A percentile compares a stretch with the other conserved stretches of the same genome.
Conservation (phyloP, 1,284 basidiomycete species). For the Somion occarium region DNA sequence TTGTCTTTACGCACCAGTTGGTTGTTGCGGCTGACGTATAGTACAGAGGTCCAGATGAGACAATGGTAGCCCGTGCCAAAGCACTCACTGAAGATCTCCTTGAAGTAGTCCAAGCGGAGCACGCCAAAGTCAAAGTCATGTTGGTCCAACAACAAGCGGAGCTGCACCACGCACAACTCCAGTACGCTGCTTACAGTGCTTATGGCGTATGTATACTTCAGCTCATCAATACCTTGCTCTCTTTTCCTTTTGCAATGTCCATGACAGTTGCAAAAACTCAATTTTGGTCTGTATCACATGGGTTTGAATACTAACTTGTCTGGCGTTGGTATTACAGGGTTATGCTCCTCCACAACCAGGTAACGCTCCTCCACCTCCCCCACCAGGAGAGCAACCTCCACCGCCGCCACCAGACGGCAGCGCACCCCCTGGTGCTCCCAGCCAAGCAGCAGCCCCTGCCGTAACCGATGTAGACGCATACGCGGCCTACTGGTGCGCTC, state of each 20-base stretch:
- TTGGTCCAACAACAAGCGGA: conserved; percentile 76
- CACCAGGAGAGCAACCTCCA: conserved; percentile 58
- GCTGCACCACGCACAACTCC: conserved; percentile 72
- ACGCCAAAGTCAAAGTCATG: conserved; percentile 68
- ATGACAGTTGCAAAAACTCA: conserved; percentile 17
- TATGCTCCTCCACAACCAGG: conserved; percentile 58
- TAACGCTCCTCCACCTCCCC: conserved; percentile 57
- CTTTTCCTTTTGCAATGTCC: conserved; percentile 10
- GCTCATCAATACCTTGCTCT: conserved; percentile 19
- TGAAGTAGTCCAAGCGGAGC: conserved; percentile 80
- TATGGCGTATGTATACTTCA: conserved; percentile 46
- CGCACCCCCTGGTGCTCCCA: conserved; percentile 31
- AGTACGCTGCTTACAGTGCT: conserved; percentile 68
- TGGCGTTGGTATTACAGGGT: conserved; percentile 35
- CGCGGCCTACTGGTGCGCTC: conserved; percentile 61
- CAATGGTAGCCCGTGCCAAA: conserved; percentile 83
- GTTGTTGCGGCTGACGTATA: conserved; percentile 5
- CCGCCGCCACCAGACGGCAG: conserved; percentile 47
- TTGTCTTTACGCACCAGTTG: conserved; percentile 10
- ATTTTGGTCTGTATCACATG: conserved; percentile 24
- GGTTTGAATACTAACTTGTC: conserved; percentile 20
- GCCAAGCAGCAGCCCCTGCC: conserved; percentile 37
- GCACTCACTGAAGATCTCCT: conserved; percentile 87
- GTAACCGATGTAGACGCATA: conserved; percentile 60
- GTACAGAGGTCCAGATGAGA: conserved; percentile 81